Conservation (phyloP, 805 yeast species). For the Kurtzmaniella fragi region DNA sequence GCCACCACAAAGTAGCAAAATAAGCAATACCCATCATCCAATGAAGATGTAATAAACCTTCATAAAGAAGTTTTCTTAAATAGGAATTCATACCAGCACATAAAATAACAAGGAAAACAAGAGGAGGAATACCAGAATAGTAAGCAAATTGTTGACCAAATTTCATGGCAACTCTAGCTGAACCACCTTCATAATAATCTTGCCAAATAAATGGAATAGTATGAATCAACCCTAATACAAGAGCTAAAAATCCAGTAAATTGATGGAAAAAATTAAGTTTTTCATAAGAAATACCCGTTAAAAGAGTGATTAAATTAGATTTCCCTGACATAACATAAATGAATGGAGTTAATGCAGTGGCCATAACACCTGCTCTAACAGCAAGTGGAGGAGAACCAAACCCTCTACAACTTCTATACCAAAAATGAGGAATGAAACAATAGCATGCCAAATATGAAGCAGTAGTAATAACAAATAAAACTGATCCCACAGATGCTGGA, state of each 20-base stretch:
- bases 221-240: conserved; percentile 44
- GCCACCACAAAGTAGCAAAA: conserved; percentile 43
- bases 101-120: conserved; percentile 39
- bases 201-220: conserved; percentile 47
- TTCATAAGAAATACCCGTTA: conserved; percentile 54
- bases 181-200: conserved; percentile 46
- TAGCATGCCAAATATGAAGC: conserved; percentile 28
- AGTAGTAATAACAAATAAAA: conserved; percentile 29
- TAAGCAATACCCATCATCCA: conserved; percentile 50
- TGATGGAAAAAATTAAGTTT: conserved; percentile 50
- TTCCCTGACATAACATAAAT: conserved; percentile 49
- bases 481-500: conserved; percentile 35
- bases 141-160: conserved; percentile 6
- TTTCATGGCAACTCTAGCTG: conserved; percentile 10
- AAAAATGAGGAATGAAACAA: conserved; percentile 44
- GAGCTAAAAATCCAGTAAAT: conserved; percentile 38
- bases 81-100: conserved; percentile 39
- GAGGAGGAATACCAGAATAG: conserved; percentile 44
- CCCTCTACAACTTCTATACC: conserved; percentile 47
- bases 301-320: conserved; percentile 41
- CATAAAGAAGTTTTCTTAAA: conserved; percentile 39
- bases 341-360: conserved; percentile 47
- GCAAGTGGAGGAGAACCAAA: conserved; percentile 60
- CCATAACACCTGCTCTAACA: conserved; percentile 47
- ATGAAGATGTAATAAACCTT: conserved; percentile 46